Percentiles rank a stretch among this genome's conserved stretches.
These are phyloP conservation scores for Amniculicola lignicola DNA, from an alignment of 495 filamentous ascomycete genomes.

Conservation along the genomic window DNA sequence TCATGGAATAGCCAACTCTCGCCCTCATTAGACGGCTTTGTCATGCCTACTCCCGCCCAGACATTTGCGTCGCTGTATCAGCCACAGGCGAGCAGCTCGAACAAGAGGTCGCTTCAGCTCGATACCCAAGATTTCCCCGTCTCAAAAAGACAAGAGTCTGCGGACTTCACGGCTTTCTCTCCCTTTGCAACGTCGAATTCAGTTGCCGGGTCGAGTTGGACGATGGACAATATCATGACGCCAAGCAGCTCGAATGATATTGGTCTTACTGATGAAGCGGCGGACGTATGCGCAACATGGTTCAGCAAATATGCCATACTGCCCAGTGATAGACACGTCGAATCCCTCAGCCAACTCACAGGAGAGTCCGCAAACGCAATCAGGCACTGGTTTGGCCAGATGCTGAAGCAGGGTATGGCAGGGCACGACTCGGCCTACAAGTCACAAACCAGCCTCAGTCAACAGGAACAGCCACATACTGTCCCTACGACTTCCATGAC, in stretches of 20 bases:
- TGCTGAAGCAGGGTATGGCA: slow-evolving; percentile 27
- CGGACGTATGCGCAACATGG: slow-evolving; percentile 31
- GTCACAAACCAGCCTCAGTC: slow-evolving; percentile 24
- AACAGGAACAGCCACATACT: slow-evolving; percentile 1
- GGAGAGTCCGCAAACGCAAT: slow-evolving; percentile 23
- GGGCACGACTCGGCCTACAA: slow-evolving; percentile 33
- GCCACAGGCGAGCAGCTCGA: background rate
- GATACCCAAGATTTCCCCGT: slow-evolving; percentile 25
- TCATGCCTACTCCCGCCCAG: background rate
- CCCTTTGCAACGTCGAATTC: slow-evolving; percentile 12
- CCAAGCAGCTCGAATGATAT: slow-evolving; percentile 15
- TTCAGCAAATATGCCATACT: slow-evolving; percentile 28
- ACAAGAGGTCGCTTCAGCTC: slow-evolving; percentile 20
- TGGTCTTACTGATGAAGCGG: slow-evolving; percentile 30
- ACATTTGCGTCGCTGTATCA: slow-evolving; percentile 15
- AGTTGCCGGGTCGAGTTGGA: slow-evolving; percentile 20
- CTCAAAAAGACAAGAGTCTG: slow-evolving; percentile 13
- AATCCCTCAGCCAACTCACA: slow-evolving; percentile 28
- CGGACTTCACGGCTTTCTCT: slow-evolving; percentile 1
- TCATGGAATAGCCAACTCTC: slow-evolving; percentile 1
- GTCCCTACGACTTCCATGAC: background rate
- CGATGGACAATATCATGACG: slow-evolving; percentile 10
- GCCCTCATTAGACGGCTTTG: slow-evolving; percentile 1
- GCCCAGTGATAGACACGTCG: slow-evolving; percentile 30
- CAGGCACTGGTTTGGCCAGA: slow-evolving; percentile 29